Conservation (phyloP, 2,329 filamentous ascomycete species). For the Didymella glomerata region DNA sequence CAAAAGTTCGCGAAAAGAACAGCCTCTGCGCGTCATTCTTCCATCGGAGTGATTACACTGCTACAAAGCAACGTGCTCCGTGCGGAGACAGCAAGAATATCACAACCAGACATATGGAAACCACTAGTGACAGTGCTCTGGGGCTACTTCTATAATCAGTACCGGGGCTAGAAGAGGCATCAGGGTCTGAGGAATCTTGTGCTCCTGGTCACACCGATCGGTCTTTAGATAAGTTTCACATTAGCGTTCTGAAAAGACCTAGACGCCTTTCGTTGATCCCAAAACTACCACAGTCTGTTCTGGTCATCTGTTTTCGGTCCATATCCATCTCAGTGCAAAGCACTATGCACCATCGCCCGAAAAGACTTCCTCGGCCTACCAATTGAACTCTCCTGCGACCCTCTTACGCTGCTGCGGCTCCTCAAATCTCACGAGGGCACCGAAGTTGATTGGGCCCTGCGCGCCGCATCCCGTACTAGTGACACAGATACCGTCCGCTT, state of each 20-base stretch:
- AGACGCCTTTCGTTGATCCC: background rate
- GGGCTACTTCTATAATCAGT: background rate
- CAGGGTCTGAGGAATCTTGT: too few relatives aligned
- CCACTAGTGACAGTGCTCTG: too few relatives aligned
- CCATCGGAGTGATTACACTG: too few relatives aligned
- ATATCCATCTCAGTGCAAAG: background rate
- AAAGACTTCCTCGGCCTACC: background rate
- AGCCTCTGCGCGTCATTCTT: too few relatives aligned
- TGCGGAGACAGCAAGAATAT: too few relatives aligned
- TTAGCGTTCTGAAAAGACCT: constrained; percentile 4
- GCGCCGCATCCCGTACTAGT: constrained; percentile 31
- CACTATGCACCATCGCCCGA: background rate
- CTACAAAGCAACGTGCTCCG: too few relatives aligned
- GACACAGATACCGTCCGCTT: constrained; percentile 31
- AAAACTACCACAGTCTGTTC: too few relatives aligned
- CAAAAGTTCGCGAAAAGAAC: too few relatives aligned
- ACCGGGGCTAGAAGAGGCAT: background rate
- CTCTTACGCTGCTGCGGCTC: constrained; percentile 25
- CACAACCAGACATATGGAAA: too few relatives aligned
- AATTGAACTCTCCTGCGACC: constrained; percentile 5
- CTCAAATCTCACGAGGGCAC: constrained; percentile 25
- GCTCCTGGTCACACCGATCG: background rate
- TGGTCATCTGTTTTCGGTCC: background rate
- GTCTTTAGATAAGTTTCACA: background rate
- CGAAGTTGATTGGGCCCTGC: constrained; percentile 22